Evolutionary conservation across 2,329 filamentous ascomycete genomes (phyloP).

Genomic region (Epicoccum sorghinum): DNA sequence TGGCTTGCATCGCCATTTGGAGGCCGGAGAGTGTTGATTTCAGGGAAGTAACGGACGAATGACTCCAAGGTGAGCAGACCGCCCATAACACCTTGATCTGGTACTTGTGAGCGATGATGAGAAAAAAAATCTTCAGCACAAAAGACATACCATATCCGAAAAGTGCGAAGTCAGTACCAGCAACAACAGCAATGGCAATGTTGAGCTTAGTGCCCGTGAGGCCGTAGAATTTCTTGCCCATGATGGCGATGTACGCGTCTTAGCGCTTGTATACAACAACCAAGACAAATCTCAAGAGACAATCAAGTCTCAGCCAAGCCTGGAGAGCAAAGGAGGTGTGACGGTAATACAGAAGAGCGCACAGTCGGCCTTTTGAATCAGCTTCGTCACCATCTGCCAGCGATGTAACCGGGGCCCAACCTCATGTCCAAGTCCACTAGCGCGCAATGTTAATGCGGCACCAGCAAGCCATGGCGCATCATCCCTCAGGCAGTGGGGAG

Average conservation of each 20-base stretch:
- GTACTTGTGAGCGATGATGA: neutral
- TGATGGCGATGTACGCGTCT: slow-evolving; percentile 1
- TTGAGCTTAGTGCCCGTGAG: slow-evolving; percentile 68
- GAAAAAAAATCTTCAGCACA: neutral
- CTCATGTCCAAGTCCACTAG: slow-evolving; percentile 8
- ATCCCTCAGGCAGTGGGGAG: slow-evolving; percentile 1
- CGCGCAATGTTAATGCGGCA: slow-evolving; percentile 4
- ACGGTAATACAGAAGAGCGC: slow-evolving; percentile 1
- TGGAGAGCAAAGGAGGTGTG: slow-evolving; percentile 1
- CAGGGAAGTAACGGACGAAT: slow-evolving; percentile 58
- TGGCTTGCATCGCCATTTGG: slow-evolving; percentile 41
- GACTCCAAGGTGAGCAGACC: slow-evolving; percentile 69
- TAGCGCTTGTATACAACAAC: slow-evolving; percentile 9
- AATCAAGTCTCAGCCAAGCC: slow-evolving; percentile 1
- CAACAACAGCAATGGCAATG: slow-evolving; percentile 72
- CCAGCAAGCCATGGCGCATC: slow-evolving; percentile 9
- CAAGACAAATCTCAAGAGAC: slow-evolving; percentile 1
- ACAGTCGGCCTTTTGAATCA: slow-evolving; percentile 10
- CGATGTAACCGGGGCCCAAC: slow-evolving; percentile 8
- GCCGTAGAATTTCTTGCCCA: slow-evolving; percentile 62
- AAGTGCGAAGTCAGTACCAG: slow-evolving; percentile 72
- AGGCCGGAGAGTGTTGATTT: slow-evolving; percentile 48
- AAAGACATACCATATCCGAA: slow-evolving; percentile 67
- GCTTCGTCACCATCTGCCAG: slow-evolving; percentile 1
- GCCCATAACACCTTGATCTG: slow-evolving; percentile 62